Conservation (phyloP, 495 filamentous ascomycete species). For the Aspergillus steynii region DNA sequence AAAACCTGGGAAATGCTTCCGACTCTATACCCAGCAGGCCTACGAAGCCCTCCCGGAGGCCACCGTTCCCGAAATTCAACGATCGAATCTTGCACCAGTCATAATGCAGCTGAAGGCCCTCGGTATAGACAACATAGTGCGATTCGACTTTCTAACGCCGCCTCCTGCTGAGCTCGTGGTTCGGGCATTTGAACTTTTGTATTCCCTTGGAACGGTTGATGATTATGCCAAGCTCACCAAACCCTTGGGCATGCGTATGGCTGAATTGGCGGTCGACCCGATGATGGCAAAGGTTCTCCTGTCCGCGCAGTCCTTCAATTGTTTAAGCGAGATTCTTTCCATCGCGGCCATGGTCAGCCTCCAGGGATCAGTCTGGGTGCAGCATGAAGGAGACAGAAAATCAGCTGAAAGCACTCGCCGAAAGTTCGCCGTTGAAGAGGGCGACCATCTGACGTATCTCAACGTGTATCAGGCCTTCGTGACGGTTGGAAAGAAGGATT, state of each 20-base stretch:
- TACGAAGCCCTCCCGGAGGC: constrained; percentile 70
- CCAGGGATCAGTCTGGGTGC: constrained; percentile 77
- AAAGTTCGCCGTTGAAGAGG: constrained; percentile 91
- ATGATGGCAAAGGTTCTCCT: constrained; percentile 95
- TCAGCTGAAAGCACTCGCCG: constrained; percentile 68
- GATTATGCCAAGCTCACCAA: constrained; percentile 89
- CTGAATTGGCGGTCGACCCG: constrained; percentile 90
- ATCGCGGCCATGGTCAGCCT: constrained; percentile 95
- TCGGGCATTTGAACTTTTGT: constrained; percentile 86
- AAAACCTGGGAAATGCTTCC: constrained; percentile 91
- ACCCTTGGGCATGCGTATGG: constrained; percentile 86
- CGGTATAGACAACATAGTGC: constrained; percentile 91
- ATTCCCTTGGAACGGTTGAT: constrained; percentile 85
- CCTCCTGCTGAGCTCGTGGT: constrained; percentile 87
- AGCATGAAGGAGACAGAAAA: constrained; percentile 75
- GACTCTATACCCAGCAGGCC: constrained; percentile 80
- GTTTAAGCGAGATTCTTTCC: constrained; percentile 80
- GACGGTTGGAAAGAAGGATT: constrained; percentile 80
- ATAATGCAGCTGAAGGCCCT: constrained; percentile 94
- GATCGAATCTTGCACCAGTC: constrained; percentile 86
- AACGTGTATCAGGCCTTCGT: constrained; percentile 93
- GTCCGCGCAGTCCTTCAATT: constrained; percentile 71
- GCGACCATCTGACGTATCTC: constrained; percentile 90
- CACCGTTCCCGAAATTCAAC: constrained; percentile 87
- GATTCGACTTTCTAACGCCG: constrained; percentile 86